Base-by-base conservation (phyloP, 768 basidiomycete species). In the Lactifluus hygrophoroides region DNA sequence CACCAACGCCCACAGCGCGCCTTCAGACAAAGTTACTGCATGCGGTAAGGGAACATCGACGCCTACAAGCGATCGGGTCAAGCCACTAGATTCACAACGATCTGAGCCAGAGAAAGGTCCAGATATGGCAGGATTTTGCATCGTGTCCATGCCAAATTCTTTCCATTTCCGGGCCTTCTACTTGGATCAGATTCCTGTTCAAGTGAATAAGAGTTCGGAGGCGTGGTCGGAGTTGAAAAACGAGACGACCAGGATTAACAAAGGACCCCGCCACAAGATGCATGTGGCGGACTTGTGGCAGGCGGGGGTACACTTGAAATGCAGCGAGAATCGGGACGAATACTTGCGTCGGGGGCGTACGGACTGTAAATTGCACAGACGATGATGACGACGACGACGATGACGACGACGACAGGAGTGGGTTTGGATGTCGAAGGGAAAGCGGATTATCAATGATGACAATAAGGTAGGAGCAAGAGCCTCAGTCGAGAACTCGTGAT, bases 1-100 rank as follows among this genome's bases (percentile, higher is more conserved):
- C 19, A 49, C 40, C 34, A 13, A 60, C 53, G 42, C 48, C 48
- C 28, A 56, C 54, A 51, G 54, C 3, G 28, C 42, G 54, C 58
- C 52, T 38, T 35, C 57, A 49, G 27, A 7, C 0, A 43, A 16
- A 32, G 6, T 34, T 48, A n/a, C 57, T 3, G 27, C 16, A 28
- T 51, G 32, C 2, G 34, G 40, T 14, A 27, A 30, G 48, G 16
- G 30, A 27, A 14, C 19, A 27, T 19, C 30, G 27, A 53, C 51
- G 51, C 57, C 43, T 30, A 51, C 50, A 30, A 19, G 27, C 43
- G 51, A 30, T 54, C 46, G 38, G 51, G 38, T 21, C 51, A 45
- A 40, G 21, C 53, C 53, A 47, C 45, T 19, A 53, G 23, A 58
- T 53, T 25, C 13, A 14, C 6, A 11, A 35, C 50, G 40, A 58